Conservation (phyloP, 1,139 yeast genomes). For the Waltiozyma sp. region DNA sequence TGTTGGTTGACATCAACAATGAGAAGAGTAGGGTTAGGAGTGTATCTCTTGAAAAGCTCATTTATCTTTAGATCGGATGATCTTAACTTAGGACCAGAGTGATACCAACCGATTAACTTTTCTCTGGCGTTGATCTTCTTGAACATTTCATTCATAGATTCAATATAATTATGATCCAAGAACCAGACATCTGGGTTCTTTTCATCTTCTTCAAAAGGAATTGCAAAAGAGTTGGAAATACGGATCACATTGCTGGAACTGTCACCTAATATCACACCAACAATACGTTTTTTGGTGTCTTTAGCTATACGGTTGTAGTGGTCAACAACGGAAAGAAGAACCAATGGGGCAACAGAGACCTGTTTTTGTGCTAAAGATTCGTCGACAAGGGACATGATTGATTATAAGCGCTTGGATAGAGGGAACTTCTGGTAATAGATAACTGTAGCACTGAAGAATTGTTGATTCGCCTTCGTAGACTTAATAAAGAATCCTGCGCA, state of each 20-base stretch:
- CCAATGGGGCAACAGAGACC: constrained; percentile 93
- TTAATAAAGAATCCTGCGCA: no score
- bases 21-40: constrained; percentile 71
- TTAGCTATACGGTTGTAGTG: constrained; percentile 82
- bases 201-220: constrained; percentile 96
- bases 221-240: constrained; percentile 73
- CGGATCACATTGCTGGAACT: constrained; percentile 42
- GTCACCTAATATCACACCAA: constrained; percentile 91
- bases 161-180: constrained; percentile 91
- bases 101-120: constrained; percentile 96
- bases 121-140: constrained; percentile 96
- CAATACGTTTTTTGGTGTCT: constrained; percentile 67
- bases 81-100: constrained; percentile 87
- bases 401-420: neutral
- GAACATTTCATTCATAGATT: constrained; percentile 96
- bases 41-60: constrained; percentile 77
- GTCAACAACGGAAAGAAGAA: constrained; percentile 86
- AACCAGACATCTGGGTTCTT: constrained; percentile 94
- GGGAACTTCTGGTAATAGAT: neutral
- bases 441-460: neutral
- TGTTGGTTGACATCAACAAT: constrained; percentile 84
- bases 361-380: constrained; percentile 33
- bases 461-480: neutral
- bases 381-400: constrained; percentile 8
- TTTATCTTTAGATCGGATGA: constrained; percentile 86